These are phyloP conservation scores for Camelina sativa DNA, from an alignment of 345 rosid species.

Conservation along the genomic window DNA sequence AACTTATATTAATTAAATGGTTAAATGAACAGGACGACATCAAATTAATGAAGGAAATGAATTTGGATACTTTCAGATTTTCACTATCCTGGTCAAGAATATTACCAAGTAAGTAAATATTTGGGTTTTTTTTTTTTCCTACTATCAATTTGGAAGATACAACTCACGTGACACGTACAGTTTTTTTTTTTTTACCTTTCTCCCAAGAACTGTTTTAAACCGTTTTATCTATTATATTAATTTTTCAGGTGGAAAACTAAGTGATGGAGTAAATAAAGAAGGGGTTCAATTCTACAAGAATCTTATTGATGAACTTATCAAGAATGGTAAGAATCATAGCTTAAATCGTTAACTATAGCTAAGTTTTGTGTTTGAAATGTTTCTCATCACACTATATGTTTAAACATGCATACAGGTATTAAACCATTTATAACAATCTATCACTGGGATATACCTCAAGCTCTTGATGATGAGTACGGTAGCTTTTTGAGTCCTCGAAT, in stretches of 20 bases:
- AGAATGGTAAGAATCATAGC: constrained; percentile 32
- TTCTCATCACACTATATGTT: background rate
- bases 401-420: constrained; percentile 35
- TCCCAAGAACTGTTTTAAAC: too few species aligned
- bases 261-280: constrained; percentile 46
- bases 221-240: too few species aligned
- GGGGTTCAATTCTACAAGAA: constrained; percentile 52
- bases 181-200: background rate
- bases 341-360: background rate
- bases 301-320: constrained; percentile 49
- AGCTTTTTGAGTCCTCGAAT: constrained; percentile 47
- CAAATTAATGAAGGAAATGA: constrained; percentile 42
- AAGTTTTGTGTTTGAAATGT: background rate
- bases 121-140: background rate
- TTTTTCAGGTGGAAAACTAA: constrained; percentile 46
- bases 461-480: constrained; percentile 50
- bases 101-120: constrained; percentile 45
- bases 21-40: constrained; percentile 48
- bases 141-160: too few species aligned
- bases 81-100: constrained; percentile 56
- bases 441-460: constrained; percentile 57
- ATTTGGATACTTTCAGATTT: constrained; percentile 49
- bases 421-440: constrained; percentile 49
- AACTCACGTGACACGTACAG: too few species aligned
- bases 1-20: background rate